phyloP scores from a whole-genome alignment of 2,329 filamentous ascomycete species.

The Apiospora arundinis region DNA sequence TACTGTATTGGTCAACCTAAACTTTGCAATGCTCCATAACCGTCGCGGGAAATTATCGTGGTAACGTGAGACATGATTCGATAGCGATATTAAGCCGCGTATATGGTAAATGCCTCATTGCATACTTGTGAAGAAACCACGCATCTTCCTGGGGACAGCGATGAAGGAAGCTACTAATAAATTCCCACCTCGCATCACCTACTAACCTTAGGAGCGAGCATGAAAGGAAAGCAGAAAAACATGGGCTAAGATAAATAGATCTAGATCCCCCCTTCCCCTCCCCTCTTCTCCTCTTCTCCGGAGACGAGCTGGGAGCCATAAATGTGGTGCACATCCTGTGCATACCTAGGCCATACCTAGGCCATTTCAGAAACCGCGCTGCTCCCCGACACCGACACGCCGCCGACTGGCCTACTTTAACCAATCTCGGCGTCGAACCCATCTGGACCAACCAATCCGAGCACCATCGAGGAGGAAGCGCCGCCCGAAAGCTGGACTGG shows the following conservation, averaged over 20 bases:
- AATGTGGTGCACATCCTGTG: too few relatives aligned
- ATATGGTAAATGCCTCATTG: neutral
- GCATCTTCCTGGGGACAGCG: neutral
- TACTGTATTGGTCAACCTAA: neutral
- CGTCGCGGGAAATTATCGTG: slow-evolving; percentile 16
- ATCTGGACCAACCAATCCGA: neutral
- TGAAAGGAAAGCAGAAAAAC: too few relatives aligned
- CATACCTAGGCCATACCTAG: too few relatives aligned
- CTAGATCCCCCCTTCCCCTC: neutral
- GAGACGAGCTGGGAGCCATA: neutral
- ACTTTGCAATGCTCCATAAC: neutral
- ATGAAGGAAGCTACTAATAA: neutral
- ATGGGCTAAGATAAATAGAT: neutral
- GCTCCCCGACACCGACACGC: neutral
- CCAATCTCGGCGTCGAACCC: neutral
- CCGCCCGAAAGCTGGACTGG: neutral
- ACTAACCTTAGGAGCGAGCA: neutral
- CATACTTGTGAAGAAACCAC: neutral
- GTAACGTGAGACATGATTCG: slow-evolving; percentile 9
- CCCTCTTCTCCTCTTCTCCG: neutral
- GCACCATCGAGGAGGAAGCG: neutral
- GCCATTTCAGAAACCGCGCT: neutral
- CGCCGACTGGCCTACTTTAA: neutral
- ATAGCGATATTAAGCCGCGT: neutral
- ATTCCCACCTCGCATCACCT: neutral